Evolutionary conservation across 2,329 filamentous ascomycete species (phyloP).

Genomic region (Cladorrhinum sp.): DNA sequence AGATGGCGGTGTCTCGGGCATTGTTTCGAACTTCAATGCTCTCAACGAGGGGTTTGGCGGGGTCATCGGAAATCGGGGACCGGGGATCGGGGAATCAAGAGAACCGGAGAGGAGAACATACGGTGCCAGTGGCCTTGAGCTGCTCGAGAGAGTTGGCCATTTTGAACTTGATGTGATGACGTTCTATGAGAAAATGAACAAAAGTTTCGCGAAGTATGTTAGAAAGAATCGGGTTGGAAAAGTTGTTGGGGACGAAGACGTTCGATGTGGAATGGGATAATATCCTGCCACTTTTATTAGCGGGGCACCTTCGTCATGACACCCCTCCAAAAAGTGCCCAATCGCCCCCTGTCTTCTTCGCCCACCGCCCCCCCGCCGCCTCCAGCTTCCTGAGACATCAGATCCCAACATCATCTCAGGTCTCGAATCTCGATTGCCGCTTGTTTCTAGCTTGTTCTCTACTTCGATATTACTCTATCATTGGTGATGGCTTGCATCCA

Average conservation of each 20-base stretch:
- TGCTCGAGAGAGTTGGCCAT: constrained; percentile 94
- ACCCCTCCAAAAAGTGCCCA: not conserved
- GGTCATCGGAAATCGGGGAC: constrained; percentile 25
- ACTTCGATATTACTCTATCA: not conserved
- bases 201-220: not conserved
- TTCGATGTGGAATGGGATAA: constrained; percentile 12
- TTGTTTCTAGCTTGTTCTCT: not conserved
- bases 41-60: constrained; percentile 32
- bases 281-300: constrained; percentile 14
- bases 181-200: constrained; percentile 1
- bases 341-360: constrained; percentile 3
- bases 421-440: not conserved
- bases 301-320: constrained; percentile 13
- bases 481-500: not conserved
- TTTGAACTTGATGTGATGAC: constrained; percentile 25
- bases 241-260: constrained; percentile 8
- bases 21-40: constrained; percentile 15
- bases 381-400: not conserved
- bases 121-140: constrained; percentile 94
- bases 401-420: not conserved
- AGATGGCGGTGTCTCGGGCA: constrained; percentile 1
- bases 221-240: constrained; percentile 4
- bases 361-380: constrained; percentile 4
- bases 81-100: not conserved
- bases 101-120: constrained; percentile 62